phyloP scores from a whole-genome alignment of 2,329 filamentous ascomycete species.

The Sclerotinia spermophila region DNA sequence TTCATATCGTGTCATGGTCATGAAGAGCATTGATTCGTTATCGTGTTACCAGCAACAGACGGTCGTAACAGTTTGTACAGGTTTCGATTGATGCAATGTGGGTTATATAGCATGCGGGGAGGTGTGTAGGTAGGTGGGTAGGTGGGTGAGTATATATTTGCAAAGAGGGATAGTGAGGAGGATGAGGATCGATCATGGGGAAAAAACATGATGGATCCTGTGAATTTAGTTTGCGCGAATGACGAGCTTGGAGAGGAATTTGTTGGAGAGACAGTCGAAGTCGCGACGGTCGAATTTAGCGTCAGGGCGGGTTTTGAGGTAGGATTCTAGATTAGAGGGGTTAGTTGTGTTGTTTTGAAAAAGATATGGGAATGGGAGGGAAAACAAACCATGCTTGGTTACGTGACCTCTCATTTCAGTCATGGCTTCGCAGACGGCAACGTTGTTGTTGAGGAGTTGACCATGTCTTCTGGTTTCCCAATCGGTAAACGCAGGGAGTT shows the following conservation, averaged over 20 bases:
- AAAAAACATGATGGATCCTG: neutral
- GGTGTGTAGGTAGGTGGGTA: neutral
- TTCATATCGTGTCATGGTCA: constrained; percentile 8
- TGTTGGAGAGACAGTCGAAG: constrained; percentile 94
- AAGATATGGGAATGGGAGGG: neutral
- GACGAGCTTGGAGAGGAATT: constrained; percentile 93
- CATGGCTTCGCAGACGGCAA: constrained; percentile 90
- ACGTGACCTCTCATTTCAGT: constrained; percentile 93
- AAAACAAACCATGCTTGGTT: constrained; percentile 78
- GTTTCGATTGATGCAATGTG: constrained; percentile 31
- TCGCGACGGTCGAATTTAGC: constrained; percentile 85
- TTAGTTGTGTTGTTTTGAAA: constrained; percentile 42
- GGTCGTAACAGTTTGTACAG: constrained; percentile 29
- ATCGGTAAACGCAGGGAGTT: constrained; percentile 85
- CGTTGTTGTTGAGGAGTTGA: constrained; percentile 84
- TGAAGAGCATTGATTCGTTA: constrained; percentile 6
- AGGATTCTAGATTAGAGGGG: constrained; percentile 61
- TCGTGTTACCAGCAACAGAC: neutral
- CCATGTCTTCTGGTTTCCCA: constrained; percentile 94
- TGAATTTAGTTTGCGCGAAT: constrained; percentile 77
- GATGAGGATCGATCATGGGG: neutral
- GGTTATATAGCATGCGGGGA: constrained; percentile 30
- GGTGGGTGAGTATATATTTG: constrained; percentile 25
- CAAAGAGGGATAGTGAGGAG: constrained; percentile 22
- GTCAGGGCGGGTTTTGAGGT: constrained; percentile 71